Conservation (phyloP, 2,329 filamentous ascomycete species). For the Botrytis tulipae region DNA sequence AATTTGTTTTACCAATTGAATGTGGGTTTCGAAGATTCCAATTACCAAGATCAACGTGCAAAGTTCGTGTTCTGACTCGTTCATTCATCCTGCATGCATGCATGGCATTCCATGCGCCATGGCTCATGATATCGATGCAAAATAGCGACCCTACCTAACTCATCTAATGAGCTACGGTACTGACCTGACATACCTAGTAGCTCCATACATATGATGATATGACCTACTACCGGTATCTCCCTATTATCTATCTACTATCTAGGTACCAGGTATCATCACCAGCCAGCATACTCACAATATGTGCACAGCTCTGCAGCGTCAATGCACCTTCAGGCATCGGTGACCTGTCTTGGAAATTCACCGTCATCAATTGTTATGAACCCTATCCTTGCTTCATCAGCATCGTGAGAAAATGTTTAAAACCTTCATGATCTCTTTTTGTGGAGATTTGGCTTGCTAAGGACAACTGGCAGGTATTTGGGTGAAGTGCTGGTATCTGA, state of each 20-base stretch:
- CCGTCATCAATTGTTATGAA: constrained; percentile 8
- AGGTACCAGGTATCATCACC: neutral
- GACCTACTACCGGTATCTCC: neutral
- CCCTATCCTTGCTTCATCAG: constrained; percentile 13
- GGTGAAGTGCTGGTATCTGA: neutral
- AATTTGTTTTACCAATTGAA: neutral
- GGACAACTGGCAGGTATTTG: constrained; percentile 16
- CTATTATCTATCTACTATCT: neutral
- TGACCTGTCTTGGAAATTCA: neutral
- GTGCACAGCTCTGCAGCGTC: neutral
- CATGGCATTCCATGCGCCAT: neutral
- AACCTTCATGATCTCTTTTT: constrained; percentile 5
- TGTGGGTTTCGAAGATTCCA: constrained; percentile 5
- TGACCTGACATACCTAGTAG: neutral
- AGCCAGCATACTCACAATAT: neutral
- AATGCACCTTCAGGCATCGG: constrained; percentile 18
- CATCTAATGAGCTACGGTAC: neutral
- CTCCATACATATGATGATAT: neutral
- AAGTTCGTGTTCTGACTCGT: constrained; percentile 20
- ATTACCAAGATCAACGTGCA: constrained; percentile 12
- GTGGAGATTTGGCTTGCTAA: neutral
- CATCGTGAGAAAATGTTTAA: neutral
- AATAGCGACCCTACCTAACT: neutral
- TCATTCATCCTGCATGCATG: neutral
- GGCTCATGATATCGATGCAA: constrained; percentile 2